Evolutionary conservation across 192 early-diverging fungal species (phyloP), one percentile per base, ranked within the genome.

Genomic region (Endogone sp.): DNA sequence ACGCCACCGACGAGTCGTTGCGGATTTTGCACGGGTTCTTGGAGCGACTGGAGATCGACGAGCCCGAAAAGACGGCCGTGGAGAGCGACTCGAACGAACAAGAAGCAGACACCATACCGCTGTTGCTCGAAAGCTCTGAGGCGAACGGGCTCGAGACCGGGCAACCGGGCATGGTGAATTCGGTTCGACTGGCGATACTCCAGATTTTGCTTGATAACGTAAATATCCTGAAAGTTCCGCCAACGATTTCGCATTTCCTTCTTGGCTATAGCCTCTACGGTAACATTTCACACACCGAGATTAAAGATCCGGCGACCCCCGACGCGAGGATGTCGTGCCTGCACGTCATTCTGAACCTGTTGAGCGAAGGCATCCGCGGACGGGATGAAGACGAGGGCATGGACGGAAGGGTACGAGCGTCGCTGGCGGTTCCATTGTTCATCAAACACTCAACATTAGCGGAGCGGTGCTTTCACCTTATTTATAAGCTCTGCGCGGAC

Each of bases 171-270:
- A 70, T 62, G 63, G 78, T 37, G 23, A 75, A 81, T 16, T 77
- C 88, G 29, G 83, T 96, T 25, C 90, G 92, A 1, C 78, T 94
- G 49, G 90, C 93, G 4, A 92, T 97, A 54, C 75, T 98, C 56
- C 91, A 96, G 58, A 75, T 98, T 64, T 77, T 99, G 54, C 72
- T 97, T 16, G 85, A 85, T 21, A 98, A 96, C 74, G 62, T 93
- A 9, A 68, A 74, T 6, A 73, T 77, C 2, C 64, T 76, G 4
- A 79, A 80, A 64, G 78, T 83, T 4, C 79, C 85, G 16, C 92
- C 94, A 0, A 93, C 88, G 0, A 79, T 98, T 57, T 87, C 95
- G 20, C 95, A 98, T 75, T 98, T 92, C 62, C 78, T 99, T 58
- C 82, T 99, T 3, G 97, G 97, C 2, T 96, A 89, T 66, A 79